These are phyloP conservation scores for Hygrophila difformis DNA, from an alignment of 257 asterid species.

Conservation along the genomic window DNA sequence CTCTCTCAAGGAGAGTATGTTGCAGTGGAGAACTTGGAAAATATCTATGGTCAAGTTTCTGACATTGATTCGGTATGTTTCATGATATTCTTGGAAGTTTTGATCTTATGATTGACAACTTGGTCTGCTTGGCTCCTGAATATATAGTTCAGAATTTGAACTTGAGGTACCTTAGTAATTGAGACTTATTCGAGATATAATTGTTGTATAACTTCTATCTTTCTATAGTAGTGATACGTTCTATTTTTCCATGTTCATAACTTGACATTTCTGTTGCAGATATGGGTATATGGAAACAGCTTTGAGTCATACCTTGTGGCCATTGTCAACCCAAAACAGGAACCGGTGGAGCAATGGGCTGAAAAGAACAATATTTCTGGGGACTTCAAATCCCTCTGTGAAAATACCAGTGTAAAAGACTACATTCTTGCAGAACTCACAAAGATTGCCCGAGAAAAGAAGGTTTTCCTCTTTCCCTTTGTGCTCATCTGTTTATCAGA, in stretches of 20 bases:
- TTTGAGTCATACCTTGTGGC: conserved; percentile 88
- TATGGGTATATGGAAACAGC: conserved; percentile 95
- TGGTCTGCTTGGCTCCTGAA: neutral
- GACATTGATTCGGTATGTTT: conserved; percentile 69
- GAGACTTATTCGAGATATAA: too few relatives aligned
- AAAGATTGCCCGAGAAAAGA: conserved; percentile 64
- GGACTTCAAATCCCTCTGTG: conserved; percentile 59
- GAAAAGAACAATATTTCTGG: conserved; percentile 47
- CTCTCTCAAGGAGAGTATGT: conserved; percentile 99
- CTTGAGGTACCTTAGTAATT: too few relatives aligned
- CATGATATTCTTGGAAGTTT: too few relatives aligned
- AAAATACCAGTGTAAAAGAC: conserved; percentile 53
- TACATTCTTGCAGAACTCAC: conserved; percentile 63
- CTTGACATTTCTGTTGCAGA: conserved; percentile 31
- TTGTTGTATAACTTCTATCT: too few relatives aligned
- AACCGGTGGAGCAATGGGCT: conserved; percentile 71
- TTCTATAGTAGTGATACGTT: neutral
- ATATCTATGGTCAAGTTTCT: conserved; percentile 50
- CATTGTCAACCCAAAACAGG: conserved; percentile 58
- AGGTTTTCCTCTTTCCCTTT: conserved; percentile 37
- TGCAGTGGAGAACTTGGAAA: conserved; percentile 96
- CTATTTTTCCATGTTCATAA: too few relatives aligned
- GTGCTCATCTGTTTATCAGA: neutral
- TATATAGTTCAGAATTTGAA: too few relatives aligned
- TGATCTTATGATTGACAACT: too few relatives aligned